Evolutionary conservation across 257 asterid genomes (phyloP), one percentile per base, ranked within the genome.

Genomic region (Handroanthus guayacan): DNA sequence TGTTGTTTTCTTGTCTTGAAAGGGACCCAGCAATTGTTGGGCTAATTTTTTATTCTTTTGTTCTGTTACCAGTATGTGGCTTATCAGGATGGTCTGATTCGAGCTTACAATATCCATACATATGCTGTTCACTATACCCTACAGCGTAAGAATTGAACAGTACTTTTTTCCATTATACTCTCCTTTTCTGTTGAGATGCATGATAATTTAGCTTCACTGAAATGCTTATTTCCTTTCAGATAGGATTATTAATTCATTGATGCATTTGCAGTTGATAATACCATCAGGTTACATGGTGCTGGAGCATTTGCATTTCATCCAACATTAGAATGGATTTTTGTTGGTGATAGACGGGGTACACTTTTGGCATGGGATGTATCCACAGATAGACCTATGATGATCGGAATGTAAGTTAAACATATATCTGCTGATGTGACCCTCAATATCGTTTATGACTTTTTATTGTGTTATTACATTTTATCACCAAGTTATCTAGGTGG

Each of bases 341-440:
- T 95, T 84, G 99, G 98, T 76, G 99, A 93, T 85, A 90, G 99
- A 82, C 89, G 98, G 31, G 99, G 99, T 69, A 95, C 98, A 66
- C 89, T 95, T 79, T 89, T 95, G 90, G 99, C 98, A 57, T 95
- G 99, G 99, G 99, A 95, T 87, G 97, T 95, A 80, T 95, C 99
- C 79, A 95, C 97, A 7, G 99, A 95, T 74, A 95, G 97, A 78
- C 99, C 99, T 68, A 74, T 90, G 88, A 95, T 95, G 99, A 95
- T 95, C 72, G 99, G 99, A 86, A 88, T 95, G 99, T 95, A 83
- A 91, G 99, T 84, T 67, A 51, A 50, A 55, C 78, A 57, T 41
- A 37, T 62, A 45, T 47, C 31, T 72, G 14, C 17, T 66, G 75
- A 34, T 65, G 69, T 44, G 75, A 55, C 48, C 67, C 60, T 69